These are phyloP conservation scores for Eucalyptus marginata DNA, from an alignment of 345 rosid species.

Conservation along the genomic window DNA sequence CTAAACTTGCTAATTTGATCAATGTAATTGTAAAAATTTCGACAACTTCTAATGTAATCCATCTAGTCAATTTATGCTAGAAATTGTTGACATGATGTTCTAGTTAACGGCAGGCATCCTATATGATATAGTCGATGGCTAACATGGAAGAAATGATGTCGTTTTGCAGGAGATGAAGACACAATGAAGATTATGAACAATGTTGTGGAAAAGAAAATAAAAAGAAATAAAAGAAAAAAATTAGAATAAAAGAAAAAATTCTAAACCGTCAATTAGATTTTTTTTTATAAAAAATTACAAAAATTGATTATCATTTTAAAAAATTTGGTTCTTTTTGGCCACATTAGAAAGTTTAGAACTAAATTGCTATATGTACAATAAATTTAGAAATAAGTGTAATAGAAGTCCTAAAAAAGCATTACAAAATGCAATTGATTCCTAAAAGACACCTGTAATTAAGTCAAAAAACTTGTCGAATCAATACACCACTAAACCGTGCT, in stretches of 20 bases:
- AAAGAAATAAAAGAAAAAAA: not conserved
- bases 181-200: not conserved
- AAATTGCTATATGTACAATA: no score
- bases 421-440: no score
- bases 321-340: no score
- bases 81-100: not conserved
- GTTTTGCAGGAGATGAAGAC: not conserved
- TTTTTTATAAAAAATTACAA: not conserved
- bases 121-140: not conserved
- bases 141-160: not conserved
- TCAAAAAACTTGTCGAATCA: no score
- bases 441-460: no score
- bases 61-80: not conserved
- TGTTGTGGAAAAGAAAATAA: not conserved
- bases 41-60: not conserved
- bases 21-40: not conserved
- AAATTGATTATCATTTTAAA: no score
- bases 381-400: no score
- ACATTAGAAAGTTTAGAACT: no score
- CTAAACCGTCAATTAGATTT: no score
- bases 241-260: not conserved
- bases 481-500: rapidly evolving
- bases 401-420: no score
- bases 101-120: rapidly evolving
- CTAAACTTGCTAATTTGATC: not conserved